These are phyloP conservation scores for Colletotrichum australisinense DNA, from an alignment of 2,329 filamentous ascomycete genomes.

Conservation along the genomic window DNA sequence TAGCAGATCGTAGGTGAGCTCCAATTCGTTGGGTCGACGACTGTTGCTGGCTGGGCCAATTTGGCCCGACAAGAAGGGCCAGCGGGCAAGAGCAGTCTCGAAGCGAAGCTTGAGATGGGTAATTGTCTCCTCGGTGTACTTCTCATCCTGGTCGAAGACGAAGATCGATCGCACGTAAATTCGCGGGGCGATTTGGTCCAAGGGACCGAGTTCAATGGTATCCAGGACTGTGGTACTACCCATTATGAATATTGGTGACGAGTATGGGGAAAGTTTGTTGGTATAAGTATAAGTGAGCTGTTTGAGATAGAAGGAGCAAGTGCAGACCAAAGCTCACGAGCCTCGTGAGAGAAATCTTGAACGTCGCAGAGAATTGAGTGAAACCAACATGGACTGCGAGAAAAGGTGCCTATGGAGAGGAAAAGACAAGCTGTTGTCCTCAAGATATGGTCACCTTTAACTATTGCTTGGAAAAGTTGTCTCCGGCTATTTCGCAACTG, in stretches of 20 bases:
- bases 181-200: conserved; percentile 31
- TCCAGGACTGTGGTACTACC: background rate
- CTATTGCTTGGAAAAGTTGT: fast-evolving
- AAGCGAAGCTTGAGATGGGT: background rate
- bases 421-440: background rate
- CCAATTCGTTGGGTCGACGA: background rate
- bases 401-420: background rate
- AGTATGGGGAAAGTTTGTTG: background rate
- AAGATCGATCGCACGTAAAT: conserved; percentile 27
- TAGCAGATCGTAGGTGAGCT: conserved; percentile 9
- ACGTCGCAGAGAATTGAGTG: background rate
- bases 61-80: conserved; percentile 25
- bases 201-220: background rate
- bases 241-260: background rate
- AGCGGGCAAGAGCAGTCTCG: background rate
- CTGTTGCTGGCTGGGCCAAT: background rate
- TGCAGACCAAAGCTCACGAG: background rate
- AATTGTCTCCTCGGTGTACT: background rate
- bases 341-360: background rate
- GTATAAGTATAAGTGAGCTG: background rate
- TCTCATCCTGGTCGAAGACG: background rate
- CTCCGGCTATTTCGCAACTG: no score
- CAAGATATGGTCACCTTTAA: background rate
- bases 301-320: conserved; percentile 37
- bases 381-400: background rate